A percentile compares a stretch with the other conserved stretches of the same genome.
phyloP scores from a whole-genome alignment of 2,329 filamentous ascomycete genomes.

The Didymella keratinophila region DNA sequence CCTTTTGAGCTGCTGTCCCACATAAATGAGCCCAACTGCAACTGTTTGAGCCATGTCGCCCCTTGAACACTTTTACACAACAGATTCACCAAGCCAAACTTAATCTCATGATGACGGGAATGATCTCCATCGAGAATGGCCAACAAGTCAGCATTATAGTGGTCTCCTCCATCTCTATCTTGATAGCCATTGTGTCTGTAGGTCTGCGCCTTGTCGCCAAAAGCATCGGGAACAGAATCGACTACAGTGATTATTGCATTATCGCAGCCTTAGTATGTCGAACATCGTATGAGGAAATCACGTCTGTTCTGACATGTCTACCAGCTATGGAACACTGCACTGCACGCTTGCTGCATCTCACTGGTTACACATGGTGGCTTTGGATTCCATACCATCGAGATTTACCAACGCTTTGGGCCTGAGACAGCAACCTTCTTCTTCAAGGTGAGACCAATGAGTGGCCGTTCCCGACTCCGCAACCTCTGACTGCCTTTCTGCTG shows the following conservation, averaged over 20 bases:
- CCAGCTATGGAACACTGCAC: conserved; percentile 28
- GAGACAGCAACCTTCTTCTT: conserved; percentile 29
- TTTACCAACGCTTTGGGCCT: conserved; percentile 24
- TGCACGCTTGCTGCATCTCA: conserved; percentile 28
- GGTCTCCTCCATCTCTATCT: no score
- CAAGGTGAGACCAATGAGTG: conserved; percentile 19
- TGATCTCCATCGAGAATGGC: no score
- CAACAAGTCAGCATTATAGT: no score
- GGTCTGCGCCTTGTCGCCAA: conserved; percentile 22
- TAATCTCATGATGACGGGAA: no score
- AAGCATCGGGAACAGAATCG: conserved; percentile 14
- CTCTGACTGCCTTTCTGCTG: background rate
- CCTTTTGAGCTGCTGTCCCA: no score
- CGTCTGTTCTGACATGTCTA: background rate
- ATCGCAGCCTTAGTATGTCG: conserved; percentile 18
- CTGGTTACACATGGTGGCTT: conserved; percentile 26
- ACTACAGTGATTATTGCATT: conserved; percentile 30
- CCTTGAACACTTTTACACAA: no score
- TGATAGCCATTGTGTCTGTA: conserved; percentile 6
- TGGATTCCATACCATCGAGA: conserved; percentile 28
- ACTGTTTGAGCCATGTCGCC: no score
- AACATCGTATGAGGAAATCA: no score
- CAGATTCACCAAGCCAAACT: no score
- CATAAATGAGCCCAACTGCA: no score
- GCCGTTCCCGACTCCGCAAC: background rate